phyloP scores from a whole-genome alignment of 345 rosid genomes.

The Camelina hispida region DNA sequence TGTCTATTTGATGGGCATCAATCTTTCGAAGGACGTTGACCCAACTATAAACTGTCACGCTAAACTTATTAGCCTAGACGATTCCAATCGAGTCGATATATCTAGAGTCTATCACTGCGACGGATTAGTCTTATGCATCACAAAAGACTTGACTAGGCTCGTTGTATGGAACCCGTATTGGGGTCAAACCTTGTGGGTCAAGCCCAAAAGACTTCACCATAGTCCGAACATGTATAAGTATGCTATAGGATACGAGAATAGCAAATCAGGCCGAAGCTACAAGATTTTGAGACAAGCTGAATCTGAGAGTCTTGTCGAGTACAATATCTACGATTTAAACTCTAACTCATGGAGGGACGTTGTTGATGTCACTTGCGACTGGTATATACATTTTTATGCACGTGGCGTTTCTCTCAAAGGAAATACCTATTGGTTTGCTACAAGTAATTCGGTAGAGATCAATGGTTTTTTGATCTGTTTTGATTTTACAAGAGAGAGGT shows the following conservation, averaged over 20 bases:
- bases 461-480: slow-evolving; percentile 15
- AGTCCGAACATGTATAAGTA: too few relatives aligned
- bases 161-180: slow-evolving; percentile 7
- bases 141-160: neutral
- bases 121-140: slow-evolving; percentile 12
- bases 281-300: too few relatives aligned
- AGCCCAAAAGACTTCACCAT: too few relatives aligned
- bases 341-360: neutral
- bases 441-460: neutral
- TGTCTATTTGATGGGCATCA: too few relatives aligned
- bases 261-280: too few relatives aligned
- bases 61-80: slow-evolving; percentile 1
- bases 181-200: neutral
- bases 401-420: neutral
- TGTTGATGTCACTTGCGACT: neutral
- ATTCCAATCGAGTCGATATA: neutral
- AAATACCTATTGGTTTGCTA: neutral
- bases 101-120: neutral
- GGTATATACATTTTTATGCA: neutral
- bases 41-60: neutral
- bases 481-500: slow-evolving; percentile 8
- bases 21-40: neutral
- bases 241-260: too few relatives aligned
- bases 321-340: too few relatives aligned
- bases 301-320: too few relatives aligned